Evolutionary conservation across 2,329 filamentous ascomycete species (phyloP), one percentile per base, ranked within the genome.

Genomic region (Arthrobotrys conoides): DNA sequence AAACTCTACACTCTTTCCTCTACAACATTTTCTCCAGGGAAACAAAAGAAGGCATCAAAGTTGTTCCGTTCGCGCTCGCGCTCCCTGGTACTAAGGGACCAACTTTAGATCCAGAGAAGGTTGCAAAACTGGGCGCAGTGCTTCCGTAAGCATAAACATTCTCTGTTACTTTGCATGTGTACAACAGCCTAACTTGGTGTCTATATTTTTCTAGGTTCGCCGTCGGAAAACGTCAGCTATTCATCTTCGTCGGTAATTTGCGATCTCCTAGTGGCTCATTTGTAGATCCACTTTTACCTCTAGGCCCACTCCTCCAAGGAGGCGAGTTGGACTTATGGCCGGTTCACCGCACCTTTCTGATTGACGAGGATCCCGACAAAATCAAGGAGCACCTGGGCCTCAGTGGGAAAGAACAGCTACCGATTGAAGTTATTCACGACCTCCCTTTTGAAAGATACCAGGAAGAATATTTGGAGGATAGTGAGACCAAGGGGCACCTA

Each of bases 311-410:
- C 5, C 14, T 22, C 33, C 6, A 33, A 4, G 16, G 2, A 1
- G 22, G 0, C 2, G 14, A 14, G n/a, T 10, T 5, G 3, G 2
- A 24, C 1, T 2, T 1, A 5, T 63, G 49, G 14, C 44, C 55
- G 16, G 68, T 64, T 8, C 75, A 78, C 48, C 33, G 46, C 5
- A 63, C 68, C 0, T 64, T 68, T 22, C n/a, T 78, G 9, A 41
- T 78, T 10, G 53, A 51, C 9, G 27, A 65, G 20, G n/a, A 46
- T 9, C n/a, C 57, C 2, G 36, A 51, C 3, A 12, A 16, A 14
- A 41, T 5, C 16, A 41, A 41, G 5, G 10, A 4, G 3, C 3
- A 41, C 3, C 9, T 41, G 16, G 12, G 1, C 14, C 38, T 41
- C 38, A 16, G 3, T 41, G 14, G 5, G 20, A 16, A 18, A 3